Conservation (phyloP, 345 rosid genomes). For the Balakata baccata region DNA sequence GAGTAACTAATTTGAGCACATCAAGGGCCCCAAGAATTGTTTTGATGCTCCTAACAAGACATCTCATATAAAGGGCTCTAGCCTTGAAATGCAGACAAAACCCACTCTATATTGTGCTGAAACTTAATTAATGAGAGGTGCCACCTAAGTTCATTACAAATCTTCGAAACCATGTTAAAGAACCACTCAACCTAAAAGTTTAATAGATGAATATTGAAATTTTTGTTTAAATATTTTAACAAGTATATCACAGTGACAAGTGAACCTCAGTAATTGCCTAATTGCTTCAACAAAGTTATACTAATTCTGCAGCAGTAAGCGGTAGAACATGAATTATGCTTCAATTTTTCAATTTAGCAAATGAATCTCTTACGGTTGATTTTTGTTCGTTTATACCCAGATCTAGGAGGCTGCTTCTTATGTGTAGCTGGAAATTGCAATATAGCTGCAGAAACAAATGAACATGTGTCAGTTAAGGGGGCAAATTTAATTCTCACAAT, state of each 20-base stretch:
- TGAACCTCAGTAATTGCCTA: background rate
- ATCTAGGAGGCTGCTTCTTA: constrained; percentile 67
- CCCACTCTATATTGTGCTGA: background rate
- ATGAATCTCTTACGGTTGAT: constrained; percentile 60
- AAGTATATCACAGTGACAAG: background rate
- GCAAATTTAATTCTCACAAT: constrained; percentile 8
- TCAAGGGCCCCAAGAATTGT: too few relatives aligned
- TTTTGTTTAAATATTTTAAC: background rate
- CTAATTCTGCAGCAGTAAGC: background rate
- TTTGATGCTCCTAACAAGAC: background rate
- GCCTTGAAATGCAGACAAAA: background rate
- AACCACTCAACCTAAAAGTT: background rate
- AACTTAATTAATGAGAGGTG: background rate
- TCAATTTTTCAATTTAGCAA: background rate
- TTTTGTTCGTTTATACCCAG: constrained; percentile 80
- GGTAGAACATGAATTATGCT: constrained; percentile 1
- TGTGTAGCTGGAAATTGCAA: constrained; percentile 79
- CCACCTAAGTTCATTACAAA: background rate
- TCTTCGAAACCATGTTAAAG: background rate
- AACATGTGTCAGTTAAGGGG: constrained; percentile 21
- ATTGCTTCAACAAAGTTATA: background rate
- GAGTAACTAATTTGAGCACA: too few relatives aligned
- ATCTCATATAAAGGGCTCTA: background rate
- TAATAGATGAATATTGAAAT: background rate
- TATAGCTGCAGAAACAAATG: constrained; percentile 59